Evolutionary conservation across 2,329 filamentous ascomycete species (phyloP), one percentile per base, ranked within the genome.

Genomic region (Penicillium sp.): DNA sequence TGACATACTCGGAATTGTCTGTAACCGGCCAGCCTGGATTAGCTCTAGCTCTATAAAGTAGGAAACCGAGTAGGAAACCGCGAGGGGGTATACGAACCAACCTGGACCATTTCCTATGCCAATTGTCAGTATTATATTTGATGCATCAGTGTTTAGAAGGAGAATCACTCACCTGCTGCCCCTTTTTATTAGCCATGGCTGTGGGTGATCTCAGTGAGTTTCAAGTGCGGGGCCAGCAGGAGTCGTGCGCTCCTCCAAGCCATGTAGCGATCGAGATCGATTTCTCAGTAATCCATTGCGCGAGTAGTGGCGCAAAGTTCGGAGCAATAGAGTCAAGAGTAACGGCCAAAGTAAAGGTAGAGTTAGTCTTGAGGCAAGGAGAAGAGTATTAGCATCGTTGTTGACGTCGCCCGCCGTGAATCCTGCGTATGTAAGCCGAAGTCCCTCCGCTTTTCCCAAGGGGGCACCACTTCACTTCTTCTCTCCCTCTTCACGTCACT

Each of bases 51-150:
- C 65, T 72, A 63, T 43, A 74, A 75, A 72, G 74, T 69, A 53
- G 69, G 69, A n/a, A n/a, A n/a, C n/a, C n/a, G n/a, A n/a, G n/a
- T n/a, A 62, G 58, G 56, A 52, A 55, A 58, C 61, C 52, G 59
- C 45, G 51, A 55, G 47, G 52, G 60, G 54, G 69, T 65, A 67
- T 67, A 89, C 87, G 83, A 88, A 97, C 94, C 93, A 81, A 99
- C 92, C 89, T 99, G 93, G 67, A 97, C 91, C 94, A 99, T 99
- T 83, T 99, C 94, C 91, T 97, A 51, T n/a, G 7, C 23, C 47
- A 50, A 43, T 47, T 24, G 52, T 67, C 31, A 65, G 60, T 21
- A 34, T 10, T 2, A 16, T 3, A 34, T 37, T 16, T n/a, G 4
- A 11, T 26, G n/a, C 6, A 46, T 4, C 2, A 21, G 6, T 28